Evolutionary conservation across 1,284 basidiomycete species (phyloP).

Genomic region (Meripilus lineatus): DNA sequence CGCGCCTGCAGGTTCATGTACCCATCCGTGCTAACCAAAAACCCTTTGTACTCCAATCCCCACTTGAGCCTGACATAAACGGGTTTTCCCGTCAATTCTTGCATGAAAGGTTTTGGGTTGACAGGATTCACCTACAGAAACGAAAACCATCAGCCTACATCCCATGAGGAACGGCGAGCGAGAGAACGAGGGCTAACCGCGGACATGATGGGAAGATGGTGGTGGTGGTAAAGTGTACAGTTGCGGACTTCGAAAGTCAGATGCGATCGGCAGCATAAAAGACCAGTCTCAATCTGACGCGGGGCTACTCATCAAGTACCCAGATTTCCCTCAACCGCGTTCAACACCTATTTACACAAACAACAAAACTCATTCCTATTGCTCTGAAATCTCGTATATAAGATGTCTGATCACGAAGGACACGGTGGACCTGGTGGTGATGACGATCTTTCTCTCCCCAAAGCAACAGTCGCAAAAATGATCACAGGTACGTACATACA

Average conservation of each 20-base stretch:
- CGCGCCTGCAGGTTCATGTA: slow-evolving; percentile 99
- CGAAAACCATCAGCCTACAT: slow-evolving; percentile 8
- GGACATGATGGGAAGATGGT: slow-evolving; percentile 49
- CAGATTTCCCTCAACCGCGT: slow-evolving; percentile 5
- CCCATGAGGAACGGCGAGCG: background rate
- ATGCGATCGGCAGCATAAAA: slow-evolving; percentile 13
- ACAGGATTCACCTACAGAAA: slow-evolving; percentile 76
- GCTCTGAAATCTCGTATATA: slow-evolving; percentile 9
- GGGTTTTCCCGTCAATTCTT: slow-evolving; percentile 96
- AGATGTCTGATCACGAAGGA: slow-evolving; percentile 86
- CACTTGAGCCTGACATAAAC: slow-evolving; percentile 96
- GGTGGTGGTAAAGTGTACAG: slow-evolving; percentile 36
- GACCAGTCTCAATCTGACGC: slow-evolving; percentile 7
- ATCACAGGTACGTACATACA: slow-evolving; percentile 68
- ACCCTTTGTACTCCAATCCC: slow-evolving; percentile 99
- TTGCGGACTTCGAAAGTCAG: slow-evolving; percentile 55
- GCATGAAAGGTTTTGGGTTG: slow-evolving; percentile 98
- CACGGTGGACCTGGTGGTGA: slow-evolving; percentile 62
- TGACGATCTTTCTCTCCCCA: slow-evolving; percentile 93
- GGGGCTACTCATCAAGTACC: slow-evolving; percentile 3
- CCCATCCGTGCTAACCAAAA: slow-evolving; percentile 96
- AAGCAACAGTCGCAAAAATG: slow-evolving; percentile 97
- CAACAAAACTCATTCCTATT: background rate
- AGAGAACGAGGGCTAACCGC: slow-evolving; percentile 33
- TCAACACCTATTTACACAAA: background rate